Evolutionary conservation across 768 basidiomycete species (phyloP), one percentile per base, ranked within the genome.

Genomic region (Imleria badia): DNA sequence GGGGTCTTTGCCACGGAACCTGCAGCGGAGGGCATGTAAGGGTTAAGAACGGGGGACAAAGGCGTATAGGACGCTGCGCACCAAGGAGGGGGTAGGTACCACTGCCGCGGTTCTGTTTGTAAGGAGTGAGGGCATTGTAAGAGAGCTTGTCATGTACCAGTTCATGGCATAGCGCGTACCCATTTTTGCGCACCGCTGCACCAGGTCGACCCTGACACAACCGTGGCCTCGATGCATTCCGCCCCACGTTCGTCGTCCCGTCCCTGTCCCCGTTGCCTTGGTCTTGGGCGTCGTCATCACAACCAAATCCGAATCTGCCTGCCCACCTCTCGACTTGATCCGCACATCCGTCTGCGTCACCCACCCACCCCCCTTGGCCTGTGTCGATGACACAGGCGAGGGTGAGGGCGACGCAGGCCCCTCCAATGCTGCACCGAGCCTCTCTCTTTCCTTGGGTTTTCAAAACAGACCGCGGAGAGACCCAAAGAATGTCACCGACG

Each of bases 21-120:
- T 53, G 80, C 73, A 61, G 69, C 58, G 51, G 91, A 83, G 6
- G 89, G 89, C 74, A 89, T 89, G 78, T n/a, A 82, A 91, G 61
- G 89, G 87, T 64, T 86, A 85, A 45, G 88, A 87, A 60, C 87
- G 78, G 29, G 86, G 87, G 39, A 88, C 81, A 30, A 83, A 77
- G 23, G 88, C 79, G 66, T 79, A 81, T 34, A 84, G 73, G 34
- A 80, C 74, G 31, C 71, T 73, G 57, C 76, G 75, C 2, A 75
- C 76, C 58, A 79, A 70, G 0, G 76, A 72, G 22, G 81, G 78
- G 79, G 55, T 75, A 75, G 35, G 83, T 82, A 54, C 82, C 83
- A 65, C 84, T 85, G 68, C 86, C 85, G 56, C 89, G 87, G 68
- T 86, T 86, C 64, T 81, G 81, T 48, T 83, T 75, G 64, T 80